Base-by-base conservation (phyloP, 768 basidiomycete genomes). In the Boletus subcaerulescens region DNA sequence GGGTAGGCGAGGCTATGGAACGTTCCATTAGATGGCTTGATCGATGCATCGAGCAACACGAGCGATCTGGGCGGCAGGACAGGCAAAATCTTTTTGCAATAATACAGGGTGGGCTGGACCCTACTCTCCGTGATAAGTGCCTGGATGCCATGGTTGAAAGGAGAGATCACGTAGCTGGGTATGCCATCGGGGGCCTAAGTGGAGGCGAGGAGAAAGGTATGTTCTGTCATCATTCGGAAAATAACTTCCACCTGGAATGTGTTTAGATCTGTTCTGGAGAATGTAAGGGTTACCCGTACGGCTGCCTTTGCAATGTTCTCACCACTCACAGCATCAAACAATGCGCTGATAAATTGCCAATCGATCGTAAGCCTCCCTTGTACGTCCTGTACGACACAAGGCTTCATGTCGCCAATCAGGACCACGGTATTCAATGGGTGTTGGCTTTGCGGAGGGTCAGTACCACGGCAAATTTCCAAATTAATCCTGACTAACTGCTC, bases 151-250 rank as follows among this genome's bases (percentile, higher is more conserved):
- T 96, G 91, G 73, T 91, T 35, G 78, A 83, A 54, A 79, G 93
- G 36, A 86, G 79, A 61, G 78, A 86, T 56, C 73, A 73, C n/a
- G 84, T 95, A 4, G 84, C 91, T n/a, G 93, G 93, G 1, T 95
- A 89, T 68, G 93, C 93, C 9, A 89, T 96, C 52, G 93, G 93
- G 22, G 93, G 93, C 3, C 74, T 96, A 10, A 93, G 90, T 59
- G 93, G 93, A 22, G 93, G 93, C 14, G 93, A 96, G 76, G 91
- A 86, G 69, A 93, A 95, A 82, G 91, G 91, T 86, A 55, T 33
- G 71, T 58, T 40, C 40, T 39, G 17, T 24, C 13, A 45, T 53
- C 47, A 50, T 42, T 58, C 33, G 42, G 32, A 41, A 58, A 58
- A 46, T 45, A 45, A 45, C 45, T 18, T 41, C 11, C 36, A 15